Base-by-base conservation (phyloP, 768 basidiomycete species). In the Naganishia onofrii region DNA sequence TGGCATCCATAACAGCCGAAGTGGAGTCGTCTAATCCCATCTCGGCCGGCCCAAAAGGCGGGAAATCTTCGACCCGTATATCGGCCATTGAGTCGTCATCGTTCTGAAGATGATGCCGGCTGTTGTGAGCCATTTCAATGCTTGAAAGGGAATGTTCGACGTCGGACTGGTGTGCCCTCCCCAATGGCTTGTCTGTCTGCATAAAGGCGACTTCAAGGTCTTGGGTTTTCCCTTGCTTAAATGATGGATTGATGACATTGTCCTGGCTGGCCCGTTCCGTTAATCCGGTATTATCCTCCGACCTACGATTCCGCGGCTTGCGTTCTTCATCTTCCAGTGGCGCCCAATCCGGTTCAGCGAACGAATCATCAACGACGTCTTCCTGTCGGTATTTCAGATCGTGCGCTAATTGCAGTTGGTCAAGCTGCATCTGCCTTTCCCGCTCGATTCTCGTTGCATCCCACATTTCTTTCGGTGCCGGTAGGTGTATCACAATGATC, bases 401-500 rank as follows among this genome's bases (percentile, higher is more conserved):
- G 31, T 58, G 58, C 7, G 60, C 32, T 12, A 70, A 17, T 21
- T 70, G 52, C 29, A 72, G 9, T n/a, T 68, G 38, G 9, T 68
- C 71, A 9, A 63, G 54, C 28, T 68, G 26, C n/a, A 64, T 32
- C 19, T 69, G 38, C 9, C 71, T 29, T 44, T 72, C 71, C 15
- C 71, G 67, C 57, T 72, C 71, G 13, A 72, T 72, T 7, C 57
- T 57, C 2, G 71, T 84, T 10, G 90, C 88, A 74, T 89, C 88
- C 75, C 93, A 84, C 53, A 94, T 87, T 66, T 91, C 90, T 8
- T 82, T 79, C 54, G 92, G 79, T 6, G 87, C 84, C 26, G 93
- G 93, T 86, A 95, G 86, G 71, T 93, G 90, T 60, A 94, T 90
- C 31, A 90, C 86, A 63, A 93, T 89, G 57, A 92, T 87, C 2